Percentiles rank a stretch among this genome's conserved stretches.
Conservation (phyloP, 257 asterid genomes). For the Penstemon davidsonii region DNA sequence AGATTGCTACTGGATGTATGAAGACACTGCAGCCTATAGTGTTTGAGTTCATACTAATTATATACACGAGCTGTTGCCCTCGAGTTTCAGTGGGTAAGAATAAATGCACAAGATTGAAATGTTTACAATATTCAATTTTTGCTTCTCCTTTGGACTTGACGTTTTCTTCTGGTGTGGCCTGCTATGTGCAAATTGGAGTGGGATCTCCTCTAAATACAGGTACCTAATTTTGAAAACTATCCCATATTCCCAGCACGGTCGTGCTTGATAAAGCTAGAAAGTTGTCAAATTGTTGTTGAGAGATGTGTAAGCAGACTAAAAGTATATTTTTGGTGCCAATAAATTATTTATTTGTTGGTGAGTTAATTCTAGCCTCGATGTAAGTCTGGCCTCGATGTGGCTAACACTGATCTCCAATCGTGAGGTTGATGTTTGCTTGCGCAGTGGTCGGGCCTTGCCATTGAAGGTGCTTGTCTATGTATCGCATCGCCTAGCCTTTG, state of each 20-base stretch:
- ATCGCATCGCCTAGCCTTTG: too few species aligned
- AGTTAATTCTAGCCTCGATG: too few species aligned
- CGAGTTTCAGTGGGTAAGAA: slow-evolving; percentile 33
- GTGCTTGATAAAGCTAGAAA: slow-evolving; percentile 4
- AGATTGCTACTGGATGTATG: slow-evolving; percentile 84
- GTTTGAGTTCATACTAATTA: slow-evolving; percentile 10
- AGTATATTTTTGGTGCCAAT: too few species aligned
- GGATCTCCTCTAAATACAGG: slow-evolving; percentile 4
- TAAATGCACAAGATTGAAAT: slow-evolving; percentile 39
- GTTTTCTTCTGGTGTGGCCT: slow-evolving; percentile 10
- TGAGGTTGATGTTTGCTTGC: too few species aligned
- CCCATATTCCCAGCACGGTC: too few species aligned
- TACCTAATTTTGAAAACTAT: slow-evolving; percentile 5
- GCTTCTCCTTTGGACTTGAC: slow-evolving; percentile 18
- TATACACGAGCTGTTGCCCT: slow-evolving; percentile 22
- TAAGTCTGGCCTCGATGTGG: too few species aligned
- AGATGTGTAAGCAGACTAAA: neutral
- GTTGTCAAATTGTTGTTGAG: neutral
- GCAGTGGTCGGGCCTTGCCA: too few species aligned
- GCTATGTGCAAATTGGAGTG: slow-evolving; percentile 23
- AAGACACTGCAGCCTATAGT: slow-evolving; percentile 22
- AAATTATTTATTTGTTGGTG: too few species aligned
- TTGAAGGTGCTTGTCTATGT: too few species aligned
- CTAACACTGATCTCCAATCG: too few species aligned
- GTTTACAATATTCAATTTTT: slow-evolving; percentile 38